Conservation (phyloP, 306 rosid genomes). For the Corylus avellana region DNA sequence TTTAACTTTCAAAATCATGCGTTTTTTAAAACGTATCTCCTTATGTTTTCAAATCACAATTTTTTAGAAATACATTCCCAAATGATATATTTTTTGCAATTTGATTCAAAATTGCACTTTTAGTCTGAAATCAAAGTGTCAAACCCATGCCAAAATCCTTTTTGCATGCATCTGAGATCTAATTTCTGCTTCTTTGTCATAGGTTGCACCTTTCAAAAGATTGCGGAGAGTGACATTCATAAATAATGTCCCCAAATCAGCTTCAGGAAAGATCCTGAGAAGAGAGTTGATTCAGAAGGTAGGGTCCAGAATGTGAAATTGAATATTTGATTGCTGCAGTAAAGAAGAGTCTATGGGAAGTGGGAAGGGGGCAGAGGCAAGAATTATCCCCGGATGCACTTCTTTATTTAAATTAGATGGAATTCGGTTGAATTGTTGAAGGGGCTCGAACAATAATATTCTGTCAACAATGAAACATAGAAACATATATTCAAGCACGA, state of each 20-base stretch:
- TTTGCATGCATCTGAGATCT: neutral
- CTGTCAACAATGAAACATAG: neutral
- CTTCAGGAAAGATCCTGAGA: constrained; percentile 86
- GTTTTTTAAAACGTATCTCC: no score
- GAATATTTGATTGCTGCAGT: neutral
- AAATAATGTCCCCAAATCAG: constrained; percentile 71
- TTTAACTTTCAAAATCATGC: no score
- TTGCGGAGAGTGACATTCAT: constrained; percentile 74
- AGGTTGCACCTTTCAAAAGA: constrained; percentile 93
- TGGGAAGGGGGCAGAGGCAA: no score
- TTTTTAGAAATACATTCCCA: no score
- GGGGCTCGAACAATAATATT: neutral
- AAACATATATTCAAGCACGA: neutral
- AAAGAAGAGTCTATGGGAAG: no score
- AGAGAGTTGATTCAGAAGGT: constrained; percentile 80
- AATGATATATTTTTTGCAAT: no score
- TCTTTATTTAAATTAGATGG: neutral
- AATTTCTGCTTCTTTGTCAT: constrained; percentile 19
- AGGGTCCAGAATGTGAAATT: constrained; percentile 58
- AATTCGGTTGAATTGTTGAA: neutral
- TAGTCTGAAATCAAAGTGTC: no score
- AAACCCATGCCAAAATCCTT: neutral
- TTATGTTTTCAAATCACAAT: no score
- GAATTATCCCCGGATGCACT: neutral
- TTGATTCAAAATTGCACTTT: no score